These are phyloP conservation scores for Eimeria maxima DNA, from an alignment of 169 alveolate genomes.

Conservation along the genomic window DNA sequence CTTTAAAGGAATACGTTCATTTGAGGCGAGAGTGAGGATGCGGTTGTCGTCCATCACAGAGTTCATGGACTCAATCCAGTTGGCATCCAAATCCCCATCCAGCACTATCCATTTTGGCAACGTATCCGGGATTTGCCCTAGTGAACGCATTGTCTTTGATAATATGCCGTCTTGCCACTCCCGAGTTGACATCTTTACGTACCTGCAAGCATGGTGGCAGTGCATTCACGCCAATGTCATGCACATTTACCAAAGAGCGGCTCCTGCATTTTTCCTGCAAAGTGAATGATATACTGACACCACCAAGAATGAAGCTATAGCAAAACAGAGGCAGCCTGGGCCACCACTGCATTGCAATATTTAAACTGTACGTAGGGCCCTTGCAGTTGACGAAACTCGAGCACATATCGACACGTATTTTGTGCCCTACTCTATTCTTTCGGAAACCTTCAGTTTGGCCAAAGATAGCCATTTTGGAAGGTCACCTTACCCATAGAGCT, in stretches of 20 bases:
- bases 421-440: not conserved
- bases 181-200: constrained; percentile 94
- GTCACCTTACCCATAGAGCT: constrained; percentile 93
- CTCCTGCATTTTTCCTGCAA: not conserved
- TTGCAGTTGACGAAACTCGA: not conserved
- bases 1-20: constrained; percentile 97
- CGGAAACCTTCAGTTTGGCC: not conserved
- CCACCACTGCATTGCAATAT: not conserved
- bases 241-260: not conserved
- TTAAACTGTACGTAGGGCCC: not conserved
- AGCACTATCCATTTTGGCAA: constrained; percentile 96
- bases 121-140: constrained; percentile 92
- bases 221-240: not conserved
- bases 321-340: not conserved
- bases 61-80: constrained; percentile 98
- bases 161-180: constrained; percentile 97
- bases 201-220: constrained; percentile 77
- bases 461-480: not conserved
- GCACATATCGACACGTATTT: not conserved
- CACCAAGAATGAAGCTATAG: not conserved
- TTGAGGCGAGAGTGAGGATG: constrained; percentile 96
- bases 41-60: constrained; percentile 98
- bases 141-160: constrained; percentile 94
- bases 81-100: constrained; percentile 97
- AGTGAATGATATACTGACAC: not conserved